phyloP scores from a whole-genome alignment of 129 eudicot genomes.

The Sambucus nigra region DNA sequence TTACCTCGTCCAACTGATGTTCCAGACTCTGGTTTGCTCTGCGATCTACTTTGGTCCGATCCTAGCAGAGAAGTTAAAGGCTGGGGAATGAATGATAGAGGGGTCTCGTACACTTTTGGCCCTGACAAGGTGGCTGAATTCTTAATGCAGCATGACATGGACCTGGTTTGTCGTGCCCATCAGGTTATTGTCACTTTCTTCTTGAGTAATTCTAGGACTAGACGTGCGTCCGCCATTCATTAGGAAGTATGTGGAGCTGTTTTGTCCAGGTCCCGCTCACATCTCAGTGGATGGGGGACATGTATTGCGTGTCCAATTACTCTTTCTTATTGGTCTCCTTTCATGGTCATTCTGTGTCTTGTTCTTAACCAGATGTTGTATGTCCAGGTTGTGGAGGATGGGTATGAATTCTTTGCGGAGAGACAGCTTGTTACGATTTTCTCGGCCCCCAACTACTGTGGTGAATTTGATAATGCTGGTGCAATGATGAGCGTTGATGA shows the following conservation, averaged over 20 bases:
- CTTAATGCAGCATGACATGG: conserved; percentile 75
- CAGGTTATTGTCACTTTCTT: conserved; percentile 33
- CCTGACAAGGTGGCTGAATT: conserved; percentile 68
- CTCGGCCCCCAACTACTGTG: conserved; percentile 78
- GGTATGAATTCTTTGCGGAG: conserved; percentile 76
- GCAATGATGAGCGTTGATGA: conserved; percentile 89
- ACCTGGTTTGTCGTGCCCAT: conserved; percentile 79
- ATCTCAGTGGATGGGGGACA: too few relatives aligned
- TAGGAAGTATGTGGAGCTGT: too few relatives aligned
- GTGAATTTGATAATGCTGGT: conserved; percentile 85
- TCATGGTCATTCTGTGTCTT: neutral
- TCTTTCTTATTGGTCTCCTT: too few relatives aligned
- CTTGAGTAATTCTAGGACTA: neutral
- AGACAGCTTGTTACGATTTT: conserved; percentile 72
- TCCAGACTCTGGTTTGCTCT: conserved; percentile 75
- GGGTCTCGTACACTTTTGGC: conserved; percentile 72
- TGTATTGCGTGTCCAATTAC: too few relatives aligned
- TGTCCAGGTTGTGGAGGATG: conserved; percentile 76
- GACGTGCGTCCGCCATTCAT: too few relatives aligned
- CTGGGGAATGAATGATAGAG: conserved; percentile 83
- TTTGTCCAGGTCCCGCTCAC: too few relatives aligned
- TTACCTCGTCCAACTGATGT: conserved; percentile 70
- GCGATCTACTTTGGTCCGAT: conserved; percentile 81
- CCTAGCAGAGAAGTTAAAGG: conserved; percentile 66
- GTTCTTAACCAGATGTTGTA: neutral